Percentiles rank a stretch among this genome's conserved stretches.
These are phyloP conservation scores for Suillus occidentalis DNA, from an alignment of 768 basidiomycete species.

Conservation along the genomic window DNA sequence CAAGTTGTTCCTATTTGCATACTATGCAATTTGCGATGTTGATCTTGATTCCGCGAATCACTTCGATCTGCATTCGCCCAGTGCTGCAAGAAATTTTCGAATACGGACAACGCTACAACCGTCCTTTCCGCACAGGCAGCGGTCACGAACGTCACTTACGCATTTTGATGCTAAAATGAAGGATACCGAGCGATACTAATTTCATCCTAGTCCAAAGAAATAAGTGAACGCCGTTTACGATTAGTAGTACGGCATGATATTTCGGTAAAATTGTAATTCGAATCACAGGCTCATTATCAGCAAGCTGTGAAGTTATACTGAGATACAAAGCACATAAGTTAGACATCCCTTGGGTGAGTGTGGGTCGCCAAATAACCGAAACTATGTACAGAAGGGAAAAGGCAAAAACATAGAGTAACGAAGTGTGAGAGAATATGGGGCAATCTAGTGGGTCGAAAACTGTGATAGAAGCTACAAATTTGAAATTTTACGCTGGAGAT, in stretches of 20 bases:
- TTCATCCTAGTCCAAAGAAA: neutral
- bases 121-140: neutral
- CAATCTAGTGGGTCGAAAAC: neutral
- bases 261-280: neutral
- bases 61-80: neutral
- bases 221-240: neutral
- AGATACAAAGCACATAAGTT: neutral
- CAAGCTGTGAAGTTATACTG: neutral
- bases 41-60: no score
- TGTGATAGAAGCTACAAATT: conserved; percentile 3
- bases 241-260: neutral
- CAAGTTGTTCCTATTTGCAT: no score
- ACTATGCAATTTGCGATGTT: neutral
- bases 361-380: neutral
- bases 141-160: neutral
- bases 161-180: neutral
- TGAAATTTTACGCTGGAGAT: neutral
- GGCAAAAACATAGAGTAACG: neutral
- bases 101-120: neutral
- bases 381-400: neutral
- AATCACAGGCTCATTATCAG: neutral
- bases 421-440: neutral
- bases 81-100: neutral
- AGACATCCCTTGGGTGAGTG: neutral
- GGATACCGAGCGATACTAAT: neutral